A percentile compares a stretch with the other conserved stretches of the same genome.
These are phyloP conservation scores for Lentinus brumalis DNA, from an alignment of 768 basidiomycete species.

Conservation along the genomic window DNA sequence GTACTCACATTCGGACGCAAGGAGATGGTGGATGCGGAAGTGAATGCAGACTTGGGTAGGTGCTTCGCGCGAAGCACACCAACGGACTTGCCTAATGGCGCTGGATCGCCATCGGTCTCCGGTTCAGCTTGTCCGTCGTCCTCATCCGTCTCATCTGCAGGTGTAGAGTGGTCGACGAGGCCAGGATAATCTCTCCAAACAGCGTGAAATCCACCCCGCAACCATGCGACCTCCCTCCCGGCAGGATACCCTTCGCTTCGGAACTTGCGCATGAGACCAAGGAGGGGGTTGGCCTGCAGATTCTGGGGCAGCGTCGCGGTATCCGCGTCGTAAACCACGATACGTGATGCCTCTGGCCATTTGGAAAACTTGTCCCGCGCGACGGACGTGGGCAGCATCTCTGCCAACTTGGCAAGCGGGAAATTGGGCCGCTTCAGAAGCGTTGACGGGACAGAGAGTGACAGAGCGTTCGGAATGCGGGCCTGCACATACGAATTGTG, in stretches of 20 bases:
- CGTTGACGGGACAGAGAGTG: slow-evolving; percentile 91
- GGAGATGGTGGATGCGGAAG: slow-evolving; percentile 42
- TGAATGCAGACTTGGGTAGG: slow-evolving; percentile 68
- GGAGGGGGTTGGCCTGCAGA: slow-evolving; percentile 65
- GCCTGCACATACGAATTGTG: slow-evolving; percentile 71
- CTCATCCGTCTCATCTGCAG: slow-evolving; percentile 52
- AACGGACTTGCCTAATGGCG: slow-evolving; percentile 12
- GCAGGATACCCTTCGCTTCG: slow-evolving; percentile 50
- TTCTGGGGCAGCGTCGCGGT: slow-evolving; percentile 44
- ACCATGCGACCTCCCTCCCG: slow-evolving; percentile 69
- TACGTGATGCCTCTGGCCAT: slow-evolving; percentile 60
- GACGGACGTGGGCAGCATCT: slow-evolving; percentile 71
- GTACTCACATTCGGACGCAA: slow-evolving; percentile 24
- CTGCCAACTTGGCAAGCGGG: slow-evolving; percentile 71
- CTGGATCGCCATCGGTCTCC: slow-evolving; percentile 5
- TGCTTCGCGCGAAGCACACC: slow-evolving; percentile 52
- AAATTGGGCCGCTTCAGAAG: slow-evolving; percentile 90
- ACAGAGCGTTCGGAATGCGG: slow-evolving; percentile 70
- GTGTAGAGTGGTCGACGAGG: slow-evolving; percentile 53
- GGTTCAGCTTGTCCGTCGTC: slow-evolving; percentile 36
- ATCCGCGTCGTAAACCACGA: slow-evolving; percentile 89
- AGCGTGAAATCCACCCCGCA: slow-evolving; percentile 81
- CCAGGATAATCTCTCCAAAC: slow-evolving; percentile 57
- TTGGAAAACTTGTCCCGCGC: slow-evolving; percentile 60
- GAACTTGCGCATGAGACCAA: slow-evolving; percentile 78